Percentiles rank a stretch among this genome's conserved stretches.
Evolutionary conservation across 78 protist species (phyloP).

Genomic region (Monocercomonoides exilis): DNA sequence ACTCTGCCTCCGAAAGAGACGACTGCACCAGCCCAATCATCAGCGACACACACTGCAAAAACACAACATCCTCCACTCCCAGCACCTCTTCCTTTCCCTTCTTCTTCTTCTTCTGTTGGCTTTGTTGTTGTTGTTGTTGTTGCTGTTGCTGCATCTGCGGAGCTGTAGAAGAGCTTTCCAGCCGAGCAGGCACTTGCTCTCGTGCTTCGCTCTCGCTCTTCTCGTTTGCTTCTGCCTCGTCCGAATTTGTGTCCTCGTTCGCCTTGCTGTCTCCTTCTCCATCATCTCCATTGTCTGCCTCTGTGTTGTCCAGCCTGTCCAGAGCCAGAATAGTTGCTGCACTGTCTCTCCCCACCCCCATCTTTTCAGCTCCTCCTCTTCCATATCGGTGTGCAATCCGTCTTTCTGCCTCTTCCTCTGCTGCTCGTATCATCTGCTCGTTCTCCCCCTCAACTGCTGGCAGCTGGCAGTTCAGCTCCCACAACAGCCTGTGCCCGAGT

Average conservation of each 20-base stretch:
- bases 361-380: neutral
- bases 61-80: neutral
- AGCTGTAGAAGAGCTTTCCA: neutral
- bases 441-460: neutral
- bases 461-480: neutral
- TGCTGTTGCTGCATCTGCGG: neutral
- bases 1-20: neutral
- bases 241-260: neutral
- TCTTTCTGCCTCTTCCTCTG: neutral
- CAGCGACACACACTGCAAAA: neutral
- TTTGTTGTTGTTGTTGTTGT: no score
- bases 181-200: no score
- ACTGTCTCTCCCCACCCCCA: neutral
- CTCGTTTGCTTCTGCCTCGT: neutral
- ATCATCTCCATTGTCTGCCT: neutral
- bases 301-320: neutral
- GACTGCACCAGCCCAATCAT: neutral
- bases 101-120: neutral
- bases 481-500: constrained; percentile 6
- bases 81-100: neutral
- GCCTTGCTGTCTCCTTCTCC: no score
- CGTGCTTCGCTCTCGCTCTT: neutral
- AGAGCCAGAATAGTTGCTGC: neutral
- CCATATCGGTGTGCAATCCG: neutral
- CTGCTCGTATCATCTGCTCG: neutral